Evolutionary conservation across 306 rosid genomes (phyloP).

Genomic region (Prunus persica): Prunus_persica_NCBIv2 NC_034010.1:3535001-3535500

Average conservation of each 20-base stretch:
- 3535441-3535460: neutral
- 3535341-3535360: constrained; percentile 1
- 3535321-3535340: neutral
- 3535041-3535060: neutral
- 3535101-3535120: neutral
- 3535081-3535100: neutral
- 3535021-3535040: neutral
- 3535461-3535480: no score
- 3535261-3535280: constrained; percentile 38
- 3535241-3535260: constrained; percentile 58
- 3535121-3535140: neutral
- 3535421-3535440: neutral
- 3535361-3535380: neutral
- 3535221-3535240: constrained; percentile 73
- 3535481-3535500: neutral
- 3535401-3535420: neutral
- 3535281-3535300: constrained; percentile 45
- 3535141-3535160: neutral
- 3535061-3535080: neutral
- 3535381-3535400: neutral
- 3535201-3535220: constrained; percentile 43
- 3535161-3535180: neutral
- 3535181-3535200: constrained; percentile 6
- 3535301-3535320: neutral
- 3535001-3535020: neutral